Evolutionary conservation across 1,284 basidiomycete genomes (phyloP).

Genomic region (Tilletia walkeri): DNA sequence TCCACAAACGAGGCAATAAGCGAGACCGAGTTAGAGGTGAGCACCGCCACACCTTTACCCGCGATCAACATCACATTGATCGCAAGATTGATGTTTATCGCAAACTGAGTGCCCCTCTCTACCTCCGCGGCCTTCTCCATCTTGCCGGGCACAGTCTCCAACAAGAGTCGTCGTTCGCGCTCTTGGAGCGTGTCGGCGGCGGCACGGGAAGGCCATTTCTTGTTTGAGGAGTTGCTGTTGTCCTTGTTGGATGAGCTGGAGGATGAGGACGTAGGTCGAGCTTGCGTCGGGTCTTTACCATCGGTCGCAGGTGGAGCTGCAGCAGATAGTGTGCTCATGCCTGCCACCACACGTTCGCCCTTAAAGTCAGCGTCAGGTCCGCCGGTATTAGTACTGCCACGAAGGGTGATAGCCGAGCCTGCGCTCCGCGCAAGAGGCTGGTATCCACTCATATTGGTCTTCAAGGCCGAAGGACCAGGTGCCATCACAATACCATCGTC

Average conservation of each 20-base stretch:
- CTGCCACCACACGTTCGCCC: neutral
- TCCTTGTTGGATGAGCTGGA: conserved; percentile 13
- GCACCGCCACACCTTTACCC: conserved; percentile 61
- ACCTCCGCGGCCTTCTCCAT: conserved; percentile 41
- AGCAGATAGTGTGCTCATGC: neutral
- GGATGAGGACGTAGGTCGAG: conserved; percentile 1
- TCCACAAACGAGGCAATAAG: conserved; percentile 63
- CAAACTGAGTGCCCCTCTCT: conserved; percentile 43
- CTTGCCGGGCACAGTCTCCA: conserved; percentile 48
- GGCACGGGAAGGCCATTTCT: conserved; percentile 15
- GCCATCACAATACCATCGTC: neutral
- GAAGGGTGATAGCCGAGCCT: neutral
- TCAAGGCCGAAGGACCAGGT: neutral
- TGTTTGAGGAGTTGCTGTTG: neutral
- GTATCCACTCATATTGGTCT: neutral
- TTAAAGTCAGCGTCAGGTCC: neutral
- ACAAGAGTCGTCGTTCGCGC: conserved; percentile 43
- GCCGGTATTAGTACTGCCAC: neutral
- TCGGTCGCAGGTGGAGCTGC: neutral
- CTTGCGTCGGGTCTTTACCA: neutral
- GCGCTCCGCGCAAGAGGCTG: neutral
- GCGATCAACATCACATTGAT: conserved; percentile 61
- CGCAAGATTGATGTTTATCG: conserved; percentile 43
- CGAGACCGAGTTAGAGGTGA: conserved; percentile 63
- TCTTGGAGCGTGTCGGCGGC: conserved; percentile 26